Evolutionary conservation across 176 grass and related monocot genomes (phyloP), one percentile per base, ranked within the genome.

Genomic region (Puccinellia tenuiflora): DNA sequence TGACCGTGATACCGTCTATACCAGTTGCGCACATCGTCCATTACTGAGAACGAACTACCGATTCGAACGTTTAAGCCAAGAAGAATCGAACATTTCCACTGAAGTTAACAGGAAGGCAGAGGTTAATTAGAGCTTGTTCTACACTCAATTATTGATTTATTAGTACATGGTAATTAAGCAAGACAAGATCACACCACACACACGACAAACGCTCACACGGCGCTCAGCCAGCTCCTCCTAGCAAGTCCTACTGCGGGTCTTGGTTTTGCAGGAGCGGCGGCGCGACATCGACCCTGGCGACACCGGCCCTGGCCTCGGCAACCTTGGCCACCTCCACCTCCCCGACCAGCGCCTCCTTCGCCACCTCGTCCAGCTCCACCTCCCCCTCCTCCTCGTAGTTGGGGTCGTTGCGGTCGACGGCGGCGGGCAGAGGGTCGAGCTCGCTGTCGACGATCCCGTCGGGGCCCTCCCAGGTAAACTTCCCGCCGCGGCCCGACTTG

Each of bases 391-490:
- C 85, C 1, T 79, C 90, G 84, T 93, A 95, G 90, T 98, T 95
- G 73, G 96, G 96, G 29, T 98, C 92, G 21, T 88, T 75, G 54
- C 66, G 88, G 76, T 98, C 96, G 28, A 98, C 38, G 40, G 92
- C 92, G 1, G 87, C 47, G 0, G 89, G 96, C 9, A 83, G 59
- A 0, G 90, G 92, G 14, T 93, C 89, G 16, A 95, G 69, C 81
- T 95, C 46, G 45, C 22, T 85, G 4, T 83, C 60, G 22, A 85
- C 78, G 18, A 51, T 11, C 1, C 86, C 85, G 0, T 76, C 87
- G 4, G 92, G 92, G 1, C 96, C 96, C 35, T 98, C 96, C 92
- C 96, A 98, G 33, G 96, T 98, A 89, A 70, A 98, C 92, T 91
- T 93, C 17, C 92, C 90, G 46, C 91, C 96, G 28, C 81, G 96